A percentile compares a stretch with the other conserved stretches of the same genome.
Conservation (phyloP, 1,139 yeast genomes). For the Kodamaea sp. region DNA sequence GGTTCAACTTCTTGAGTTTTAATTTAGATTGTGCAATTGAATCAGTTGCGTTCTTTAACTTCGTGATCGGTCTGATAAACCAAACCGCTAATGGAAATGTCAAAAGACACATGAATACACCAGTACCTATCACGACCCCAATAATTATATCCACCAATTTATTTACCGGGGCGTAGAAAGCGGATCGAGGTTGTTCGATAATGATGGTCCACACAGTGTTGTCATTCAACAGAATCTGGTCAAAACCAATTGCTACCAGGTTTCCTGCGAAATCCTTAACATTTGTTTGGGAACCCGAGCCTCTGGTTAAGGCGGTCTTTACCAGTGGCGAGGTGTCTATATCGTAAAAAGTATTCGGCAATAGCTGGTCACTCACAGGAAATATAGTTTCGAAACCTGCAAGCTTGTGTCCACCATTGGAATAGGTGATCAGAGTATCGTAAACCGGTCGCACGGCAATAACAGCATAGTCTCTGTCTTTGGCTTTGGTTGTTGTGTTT, state of each 20-base stretch:
- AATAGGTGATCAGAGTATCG: slow-evolving; percentile 7
- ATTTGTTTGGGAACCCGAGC: slow-evolving; percentile 53
- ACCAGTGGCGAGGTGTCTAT: slow-evolving; percentile 40
- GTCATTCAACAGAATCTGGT: slow-evolving; percentile 51
- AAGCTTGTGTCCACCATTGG: slow-evolving; percentile 14
- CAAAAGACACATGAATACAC: slow-evolving; percentile 68
- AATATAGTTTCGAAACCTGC: slow-evolving; percentile 40
- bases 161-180: slow-evolving; percentile 64
- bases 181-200: slow-evolving; percentile 62
- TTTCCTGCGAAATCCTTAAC: slow-evolving; percentile 42
- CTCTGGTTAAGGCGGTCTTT: slow-evolving; percentile 34
- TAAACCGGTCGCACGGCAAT: slow-evolving; percentile 36
- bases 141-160: slow-evolving; percentile 67
- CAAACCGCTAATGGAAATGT: slow-evolving; percentile 84
- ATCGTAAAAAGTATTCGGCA: slow-evolving; percentile 29
- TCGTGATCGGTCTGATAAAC: slow-evolving; percentile 82
- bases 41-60: slow-evolving; percentile 83
- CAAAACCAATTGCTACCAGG: slow-evolving; percentile 70
- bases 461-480: slow-evolving; percentile 31
- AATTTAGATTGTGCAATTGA: slow-evolving; percentile 41
- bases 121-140: slow-evolving; percentile 79
- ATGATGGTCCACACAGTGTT: slow-evolving; percentile 73
- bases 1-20: slow-evolving; percentile 1
- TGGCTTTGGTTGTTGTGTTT: slow-evolving; percentile 2
- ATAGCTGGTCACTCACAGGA: slow-evolving; percentile 24